These are phyloP conservation scores for Saccharomycopsis javanensis DNA, from an alignment of 805 yeast genomes.

Conservation along the genomic window DNA sequence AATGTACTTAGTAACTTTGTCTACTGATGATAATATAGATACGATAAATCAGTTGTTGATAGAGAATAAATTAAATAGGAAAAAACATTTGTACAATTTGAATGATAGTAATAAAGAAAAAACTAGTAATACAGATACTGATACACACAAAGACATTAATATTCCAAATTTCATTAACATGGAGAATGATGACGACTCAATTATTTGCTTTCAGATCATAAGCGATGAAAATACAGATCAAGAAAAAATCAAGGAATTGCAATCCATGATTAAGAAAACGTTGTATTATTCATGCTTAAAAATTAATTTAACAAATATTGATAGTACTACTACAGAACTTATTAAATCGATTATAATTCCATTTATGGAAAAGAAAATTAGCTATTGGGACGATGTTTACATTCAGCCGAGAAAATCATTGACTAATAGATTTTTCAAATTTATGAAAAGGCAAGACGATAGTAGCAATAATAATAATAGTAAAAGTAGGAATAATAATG, in stretches of 20 bases:
- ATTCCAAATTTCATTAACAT: constrained; percentile 15
- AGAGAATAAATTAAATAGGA: constrained; percentile 10
- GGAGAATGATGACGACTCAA: constrained; percentile 18
- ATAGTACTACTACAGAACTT: constrained; percentile 9
- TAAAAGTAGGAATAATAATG: not conserved
- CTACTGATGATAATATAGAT: constrained; percentile 7
- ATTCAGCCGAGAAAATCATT: constrained; percentile 69
- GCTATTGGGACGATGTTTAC: constrained; percentile 76
- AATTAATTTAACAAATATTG: constrained; percentile 5
- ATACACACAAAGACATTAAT: too few species aligned
- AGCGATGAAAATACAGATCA: constrained; percentile 8
- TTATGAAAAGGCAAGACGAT: constrained; percentile 30
- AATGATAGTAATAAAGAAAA: not conserved
- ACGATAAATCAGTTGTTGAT: constrained; percentile 9
- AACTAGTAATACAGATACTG: too few species aligned
- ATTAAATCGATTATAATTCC: constrained; percentile 38
- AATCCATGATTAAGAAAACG: constrained; percentile 12
- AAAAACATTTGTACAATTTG: constrained; percentile 12
- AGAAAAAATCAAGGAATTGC: constrained; percentile 12
- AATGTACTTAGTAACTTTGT: constrained; percentile 12
- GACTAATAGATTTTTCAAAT: constrained; percentile 52
- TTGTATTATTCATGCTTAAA: constrained; percentile 18
- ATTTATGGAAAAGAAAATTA: constrained; percentile 75
- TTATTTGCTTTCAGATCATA: constrained; percentile 17
- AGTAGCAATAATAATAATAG: constrained; percentile 43